Conservation (phyloP, 2,329 filamentous ascomycete genomes). For the Phialocephala sp. region DNA sequence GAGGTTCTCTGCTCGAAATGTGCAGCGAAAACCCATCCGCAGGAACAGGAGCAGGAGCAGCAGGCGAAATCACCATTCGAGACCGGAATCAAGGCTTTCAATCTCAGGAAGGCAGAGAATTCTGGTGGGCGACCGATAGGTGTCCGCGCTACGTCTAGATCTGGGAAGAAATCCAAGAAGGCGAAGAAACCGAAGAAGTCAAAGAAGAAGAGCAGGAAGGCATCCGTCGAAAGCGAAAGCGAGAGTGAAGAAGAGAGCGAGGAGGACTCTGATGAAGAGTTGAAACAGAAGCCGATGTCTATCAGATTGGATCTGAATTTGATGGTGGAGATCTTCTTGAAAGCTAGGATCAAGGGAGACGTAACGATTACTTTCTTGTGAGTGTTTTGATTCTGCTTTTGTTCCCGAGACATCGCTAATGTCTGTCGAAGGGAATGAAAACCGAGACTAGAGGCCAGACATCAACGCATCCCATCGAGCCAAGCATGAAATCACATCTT, state of each 20-base stretch:
- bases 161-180: constrained; percentile 25
- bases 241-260: constrained; percentile 10
- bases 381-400: constrained; percentile 19
- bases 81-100: constrained; percentile 38
- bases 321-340: constrained; percentile 80
- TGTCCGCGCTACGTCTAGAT: constrained; percentile 27
- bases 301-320: constrained; percentile 76
- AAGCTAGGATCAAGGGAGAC: constrained; percentile 82
- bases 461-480: background rate
- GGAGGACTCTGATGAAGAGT: constrained; percentile 16
- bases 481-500: background rate
- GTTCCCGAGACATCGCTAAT: background rate
- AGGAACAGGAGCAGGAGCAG: background rate
- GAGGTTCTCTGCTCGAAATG: constrained; percentile 10
- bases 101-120: constrained; percentile 32
- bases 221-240: constrained; percentile 20
- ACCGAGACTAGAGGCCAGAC: background rate
- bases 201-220: constrained; percentile 37
- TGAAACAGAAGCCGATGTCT: constrained; percentile 64
- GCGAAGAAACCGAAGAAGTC: constrained; percentile 23
- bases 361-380: constrained; percentile 62
- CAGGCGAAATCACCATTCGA: constrained; percentile 21
- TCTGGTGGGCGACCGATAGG: constrained; percentile 34
- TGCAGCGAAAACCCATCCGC: background rate
- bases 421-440: background rate